A percentile compares a stretch with the other conserved stretches of the same genome.
phyloP scores from a whole-genome alignment of 345 rosid species.

The Acer negundo region DNA sequence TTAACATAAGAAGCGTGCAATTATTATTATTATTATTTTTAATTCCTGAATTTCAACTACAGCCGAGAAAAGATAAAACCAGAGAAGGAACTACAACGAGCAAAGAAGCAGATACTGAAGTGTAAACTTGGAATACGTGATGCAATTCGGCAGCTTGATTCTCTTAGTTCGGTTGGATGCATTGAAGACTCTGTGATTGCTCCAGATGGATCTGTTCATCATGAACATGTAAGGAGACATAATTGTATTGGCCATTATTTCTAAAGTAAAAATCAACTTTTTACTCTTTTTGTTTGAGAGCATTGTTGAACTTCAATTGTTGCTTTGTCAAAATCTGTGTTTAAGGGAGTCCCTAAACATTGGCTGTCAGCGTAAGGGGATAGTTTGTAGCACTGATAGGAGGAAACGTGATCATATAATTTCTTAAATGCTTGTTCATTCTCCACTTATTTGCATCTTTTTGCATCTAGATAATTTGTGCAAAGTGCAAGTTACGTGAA shows the following conservation, averaged over 20 bases:
- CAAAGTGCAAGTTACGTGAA: conserved; percentile 83
- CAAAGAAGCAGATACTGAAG: conserved; percentile 77
- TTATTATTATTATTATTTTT: not conserved
- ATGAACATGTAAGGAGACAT: conserved; percentile 70
- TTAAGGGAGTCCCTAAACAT: not conserved
- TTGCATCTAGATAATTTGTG: conserved; percentile 78
- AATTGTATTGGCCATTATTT: conserved; percentile 5
- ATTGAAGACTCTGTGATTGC: conserved; percentile 86
- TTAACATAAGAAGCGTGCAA: not conserved
- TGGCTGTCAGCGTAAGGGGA: not conserved
- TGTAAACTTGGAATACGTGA: conserved; percentile 98
- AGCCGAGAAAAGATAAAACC: conserved; percentile 97
- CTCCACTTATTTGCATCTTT: conserved; percentile 18
- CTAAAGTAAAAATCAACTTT: not conserved
- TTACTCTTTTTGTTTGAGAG: not conserved
- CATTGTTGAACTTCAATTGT: not conserved
- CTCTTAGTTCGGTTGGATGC: conserved; percentile 78
- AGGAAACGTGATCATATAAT: conserved; percentile 1
- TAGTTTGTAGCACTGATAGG: not conserved
- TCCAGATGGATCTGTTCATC: conserved; percentile 93
- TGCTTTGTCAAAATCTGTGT: not conserved
- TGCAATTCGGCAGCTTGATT: conserved; percentile 71
- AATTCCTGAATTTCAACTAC: conserved; percentile 25
- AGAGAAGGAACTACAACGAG: conserved; percentile 85
- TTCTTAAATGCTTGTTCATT: conserved; percentile 4